Evolutionary conservation across 2,329 filamentous ascomycete genomes (phyloP), one percentile per base, ranked within the genome.

Genomic region (Venturiaceae sp.): DNA sequence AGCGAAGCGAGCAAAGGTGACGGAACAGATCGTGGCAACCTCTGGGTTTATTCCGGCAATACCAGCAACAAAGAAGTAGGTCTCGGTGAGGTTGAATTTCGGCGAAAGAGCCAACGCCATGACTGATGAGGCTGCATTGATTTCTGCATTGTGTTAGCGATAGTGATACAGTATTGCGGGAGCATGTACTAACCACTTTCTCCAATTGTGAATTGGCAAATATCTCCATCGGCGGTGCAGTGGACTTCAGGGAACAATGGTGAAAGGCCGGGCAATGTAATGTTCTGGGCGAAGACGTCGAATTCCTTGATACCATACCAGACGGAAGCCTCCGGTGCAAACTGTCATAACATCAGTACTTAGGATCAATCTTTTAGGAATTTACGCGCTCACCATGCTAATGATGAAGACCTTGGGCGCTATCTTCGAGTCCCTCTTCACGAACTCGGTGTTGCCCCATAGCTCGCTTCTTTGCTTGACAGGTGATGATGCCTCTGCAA

Each of bases 21-120:
- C 86, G 41, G 80, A 80, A 47, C 81, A 83, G 4, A 87, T 76
- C 0, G 87, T 89, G 23, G 79, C 83, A 28, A 82, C 72, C 61
- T 84, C 81, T 0, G 87, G 88, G 68, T 83, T 90, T 46, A 89
- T 77, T n/a, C 88, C 87, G 1, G 83, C 87, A 62, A 92, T 90
- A 2, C 87, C 88, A 1, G 80, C 83, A 32, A 88, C 70, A 59
- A 91, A 70, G 70, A 90, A 89, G 72, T 91, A 91, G 1, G 87
- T 86, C 53, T 75, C 70, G 1, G 73, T 77, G 13, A 91, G 76
- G 70, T 90, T 78, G 68, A 91, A 89, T 11, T 73, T 66, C 1
- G 74, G 68, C 0, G 83, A 86, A 14, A 85, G 76, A n/a, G 81
- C 74, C 9, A 90, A 75, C 0, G 87, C 81, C 52, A 79, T 79